Conservation (phyloP, 495 filamentous ascomycete species). For the Aspergillus kassunensis region DNA sequence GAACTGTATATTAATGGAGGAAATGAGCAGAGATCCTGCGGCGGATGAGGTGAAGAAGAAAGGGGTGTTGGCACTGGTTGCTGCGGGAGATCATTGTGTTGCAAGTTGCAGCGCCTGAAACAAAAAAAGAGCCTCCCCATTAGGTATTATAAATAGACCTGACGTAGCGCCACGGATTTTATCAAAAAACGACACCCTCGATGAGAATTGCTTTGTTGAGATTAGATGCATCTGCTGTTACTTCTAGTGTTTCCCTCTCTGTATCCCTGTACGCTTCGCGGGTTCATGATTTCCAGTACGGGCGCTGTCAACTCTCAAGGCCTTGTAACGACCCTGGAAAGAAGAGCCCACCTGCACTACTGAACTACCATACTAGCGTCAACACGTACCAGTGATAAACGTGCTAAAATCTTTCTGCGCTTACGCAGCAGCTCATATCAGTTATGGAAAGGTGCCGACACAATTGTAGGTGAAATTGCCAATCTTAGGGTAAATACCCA, state of each 20-base stretch:
- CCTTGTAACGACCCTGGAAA: no score
- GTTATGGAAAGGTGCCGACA: neutral
- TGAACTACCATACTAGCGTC: no score
- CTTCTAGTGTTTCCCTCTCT: no score
- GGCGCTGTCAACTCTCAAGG: no score
- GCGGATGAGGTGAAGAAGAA: slow-evolving; percentile 13
- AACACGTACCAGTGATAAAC: no score
- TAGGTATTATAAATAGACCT: slow-evolving; percentile 13
- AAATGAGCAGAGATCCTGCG: neutral
- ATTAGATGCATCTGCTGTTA: no score
- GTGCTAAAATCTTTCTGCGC: no score
- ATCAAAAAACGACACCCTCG: neutral
- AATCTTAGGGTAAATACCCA: neutral
- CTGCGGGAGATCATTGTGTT: slow-evolving; percentile 10
- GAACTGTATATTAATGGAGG: neutral
- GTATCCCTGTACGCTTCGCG: no score
- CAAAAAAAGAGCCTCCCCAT: slow-evolving; percentile 16
- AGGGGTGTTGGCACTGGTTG: slow-evolving; percentile 21
- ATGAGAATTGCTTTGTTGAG: no score
- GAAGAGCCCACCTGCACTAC: no score
- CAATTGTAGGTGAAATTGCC: neutral
- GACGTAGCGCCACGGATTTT: slow-evolving; percentile 16
- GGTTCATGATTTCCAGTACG: no score
- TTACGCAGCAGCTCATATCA: neutral
- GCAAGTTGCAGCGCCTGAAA: slow-evolving; percentile 21